These are phyloP conservation scores for Recurvomyces mirabilis DNA, from an alignment of 495 filamentous ascomycete genomes.

Conservation along the genomic window DNA sequence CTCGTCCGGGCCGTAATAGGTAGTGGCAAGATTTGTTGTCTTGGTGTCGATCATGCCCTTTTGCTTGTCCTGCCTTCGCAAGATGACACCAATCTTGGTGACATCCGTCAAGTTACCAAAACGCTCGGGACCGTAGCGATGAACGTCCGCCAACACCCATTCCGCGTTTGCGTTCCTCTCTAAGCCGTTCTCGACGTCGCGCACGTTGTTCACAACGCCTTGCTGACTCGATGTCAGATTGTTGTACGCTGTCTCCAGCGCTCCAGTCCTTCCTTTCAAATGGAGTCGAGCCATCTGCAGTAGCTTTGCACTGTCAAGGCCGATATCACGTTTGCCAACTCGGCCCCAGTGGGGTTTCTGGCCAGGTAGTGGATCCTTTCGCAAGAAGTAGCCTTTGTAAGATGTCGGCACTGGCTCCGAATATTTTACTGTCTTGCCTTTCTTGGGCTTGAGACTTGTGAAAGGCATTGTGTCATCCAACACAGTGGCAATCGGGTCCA, in stretches of 20 bases:
- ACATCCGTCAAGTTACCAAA: neutral
- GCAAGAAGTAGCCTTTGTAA: constrained; percentile 6
- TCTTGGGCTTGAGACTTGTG: no score
- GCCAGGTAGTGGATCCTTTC: neutral
- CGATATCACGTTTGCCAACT: constrained; percentile 6
- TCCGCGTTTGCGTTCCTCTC: constrained; percentile 6
- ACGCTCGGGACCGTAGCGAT: neutral
- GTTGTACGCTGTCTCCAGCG: neutral
- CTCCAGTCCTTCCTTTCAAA: neutral
- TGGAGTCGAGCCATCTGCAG: neutral
- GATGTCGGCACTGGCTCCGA: neutral
- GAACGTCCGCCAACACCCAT: constrained; percentile 5
- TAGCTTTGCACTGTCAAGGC: constrained; percentile 5
- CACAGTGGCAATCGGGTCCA: no score
- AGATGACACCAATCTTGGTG: constrained; percentile 2
- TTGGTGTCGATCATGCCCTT: neutral
- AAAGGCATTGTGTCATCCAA: no score
- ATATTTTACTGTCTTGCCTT: no score
- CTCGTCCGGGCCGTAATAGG: neutral
- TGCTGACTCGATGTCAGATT: constrained; percentile 4
- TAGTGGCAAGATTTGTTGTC: neutral
- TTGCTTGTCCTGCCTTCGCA: constrained; percentile 1
- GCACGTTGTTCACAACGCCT: constrained; percentile 5
- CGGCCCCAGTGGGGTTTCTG: constrained; percentile 8
- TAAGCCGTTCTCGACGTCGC: neutral